Evolutionary conservation across 768 basidiomycete species (phyloP), one percentile per base, ranked within the genome.

Genomic region (Mycena rosella): DNA sequence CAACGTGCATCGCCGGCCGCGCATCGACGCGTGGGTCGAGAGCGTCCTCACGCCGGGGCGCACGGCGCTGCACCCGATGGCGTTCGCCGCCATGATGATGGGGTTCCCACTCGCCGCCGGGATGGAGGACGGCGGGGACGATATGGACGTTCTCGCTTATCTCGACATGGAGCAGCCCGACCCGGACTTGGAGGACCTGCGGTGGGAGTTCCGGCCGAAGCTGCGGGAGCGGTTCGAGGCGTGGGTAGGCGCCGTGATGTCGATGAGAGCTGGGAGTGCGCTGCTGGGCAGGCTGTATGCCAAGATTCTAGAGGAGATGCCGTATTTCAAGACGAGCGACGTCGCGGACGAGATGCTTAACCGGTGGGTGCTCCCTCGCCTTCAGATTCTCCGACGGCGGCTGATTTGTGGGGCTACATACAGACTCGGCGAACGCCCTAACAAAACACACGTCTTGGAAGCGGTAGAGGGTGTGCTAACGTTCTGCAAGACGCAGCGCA

Each of bases 31-130:
- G 10, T 91, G 88, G 89, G 84, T 84, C 13, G 86, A 87, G 38
- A 77, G 79, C 15, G 75, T 88, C 11, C 65, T 78, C 15, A 85
- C 88, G 0, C 82, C 83, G 0, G 77, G 77, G 1, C 61, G 74
- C 11, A 74, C 76, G 4, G 73, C 78, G 2, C 56, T 85, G 34
- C 80, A 86, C 65, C 88, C 88, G 2, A 83, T 90, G 82, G 84
- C 88, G 3, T 84, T 91, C 58, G 89, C 90, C 0, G 89, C 89
- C 18, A 85, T 90, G 83, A 85, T 91, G 83, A 87, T 89, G 74
- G 87, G 87, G 1, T 61, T 88, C 24, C 84, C 85, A 2, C 58
- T 84, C 13, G 77, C 81, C 3, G 80, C 79, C 0, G 80, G 80
- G 0, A 75, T 78, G 68, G 81, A 78, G 49, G 81, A 73, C 65